Base-by-base conservation (phyloP, 192 early-diverging fungal genomes). In the Entophlyctis luteolus region DNA sequence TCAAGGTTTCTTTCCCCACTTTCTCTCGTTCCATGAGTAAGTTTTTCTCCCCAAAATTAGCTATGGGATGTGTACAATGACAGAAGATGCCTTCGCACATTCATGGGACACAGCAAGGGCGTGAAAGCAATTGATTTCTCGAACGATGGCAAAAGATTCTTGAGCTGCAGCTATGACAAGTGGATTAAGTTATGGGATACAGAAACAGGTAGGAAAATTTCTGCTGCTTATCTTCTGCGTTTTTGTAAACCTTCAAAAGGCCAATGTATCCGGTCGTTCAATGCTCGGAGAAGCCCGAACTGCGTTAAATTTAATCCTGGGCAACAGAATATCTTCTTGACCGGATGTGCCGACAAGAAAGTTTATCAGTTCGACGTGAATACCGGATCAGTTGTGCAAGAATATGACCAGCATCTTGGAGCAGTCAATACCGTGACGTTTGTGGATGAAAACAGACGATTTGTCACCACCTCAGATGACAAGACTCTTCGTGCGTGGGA, bases 401-500 rank as follows among this genome's bases (percentile, higher is more conserved):
- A 95, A 69, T 99, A 99, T 74, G 90, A 96, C 68, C 95, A 98
- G 75, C 97, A 99, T 82, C 72, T 95, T 72, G 95, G 94, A 35
- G 88, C 95, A 2, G 88, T 99, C 45, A 99, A 97, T 70, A 91
- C 93, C 32, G 91, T 99, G 62, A 98, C 94, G 0, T 99, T 99
- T 81, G 88, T 96, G 12, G 94, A 98, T 66, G 89, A 93, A 10
- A 92, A 92, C 75, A 79, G 94, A 45, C 82, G 95, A 29, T 99
- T 99, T 65, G 87, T 99, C 33, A 91, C 93, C 10, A 96, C 97
- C 2, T 91, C 88, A 33, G 95, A 99, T 75, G 97, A 99, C 81
- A 99, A 99, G 76, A 91, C 91, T 20, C 74, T 99, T 60, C 87
- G 97, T 46, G 93, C 88, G 49, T 99, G 97, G 97, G 97, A 99